Conservation (phyloP, 2,329 filamentous ascomycete species). For the Penicillium frequentans region DNA sequence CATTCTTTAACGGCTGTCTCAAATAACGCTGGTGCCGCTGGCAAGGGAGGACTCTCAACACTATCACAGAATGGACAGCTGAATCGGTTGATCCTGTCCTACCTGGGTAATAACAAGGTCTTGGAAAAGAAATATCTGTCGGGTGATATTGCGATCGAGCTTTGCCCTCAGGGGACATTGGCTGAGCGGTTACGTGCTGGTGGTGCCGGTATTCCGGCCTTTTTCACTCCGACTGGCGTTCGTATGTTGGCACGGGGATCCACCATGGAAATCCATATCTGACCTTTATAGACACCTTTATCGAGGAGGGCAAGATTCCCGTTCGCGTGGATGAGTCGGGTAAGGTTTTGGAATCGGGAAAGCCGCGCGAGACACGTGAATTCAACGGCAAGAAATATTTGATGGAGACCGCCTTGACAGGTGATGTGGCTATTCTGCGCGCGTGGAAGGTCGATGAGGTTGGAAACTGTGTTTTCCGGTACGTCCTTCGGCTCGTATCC, state of each 20-base stretch:
- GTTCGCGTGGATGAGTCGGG: slow-evolving; percentile 80
- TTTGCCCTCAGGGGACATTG: slow-evolving; percentile 68
- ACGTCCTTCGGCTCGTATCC: slow-evolving; percentile 16
- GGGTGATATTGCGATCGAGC: slow-evolving; percentile 72
- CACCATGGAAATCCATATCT: not conserved
- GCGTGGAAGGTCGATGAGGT: slow-evolving; percentile 75
- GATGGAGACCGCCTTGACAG: slow-evolving; percentile 74
- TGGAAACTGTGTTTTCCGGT: slow-evolving; percentile 78
- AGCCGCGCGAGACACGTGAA: slow-evolving; percentile 67
- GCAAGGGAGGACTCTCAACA: slow-evolving; percentile 66
- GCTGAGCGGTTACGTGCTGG: slow-evolving; percentile 63
- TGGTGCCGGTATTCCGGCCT: slow-evolving; percentile 75
- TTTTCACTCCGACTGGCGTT: slow-evolving; percentile 74
- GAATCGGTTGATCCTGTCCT: slow-evolving; percentile 70
- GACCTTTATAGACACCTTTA: slow-evolving; percentile 28
- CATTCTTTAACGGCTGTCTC: slow-evolving; percentile 71
- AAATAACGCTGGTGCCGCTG: slow-evolving; percentile 74
- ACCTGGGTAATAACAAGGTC: slow-evolving; percentile 74
- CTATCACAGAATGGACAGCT: slow-evolving; percentile 70
- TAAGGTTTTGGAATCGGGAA: slow-evolving; percentile 71
- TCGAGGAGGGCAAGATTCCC: slow-evolving; percentile 51
- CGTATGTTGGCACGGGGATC: slow-evolving; percentile 45
- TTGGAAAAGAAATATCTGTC: slow-evolving; percentile 73
- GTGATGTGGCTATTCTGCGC: slow-evolving; percentile 74
- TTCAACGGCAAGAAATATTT: slow-evolving; percentile 73